A percentile compares a stretch with the other conserved stretches of the same genome.
These are phyloP conservation scores for Saccharomycopsis sp. DNA, from an alignment of 805 yeast genomes.

Conservation along the genomic window DNA sequence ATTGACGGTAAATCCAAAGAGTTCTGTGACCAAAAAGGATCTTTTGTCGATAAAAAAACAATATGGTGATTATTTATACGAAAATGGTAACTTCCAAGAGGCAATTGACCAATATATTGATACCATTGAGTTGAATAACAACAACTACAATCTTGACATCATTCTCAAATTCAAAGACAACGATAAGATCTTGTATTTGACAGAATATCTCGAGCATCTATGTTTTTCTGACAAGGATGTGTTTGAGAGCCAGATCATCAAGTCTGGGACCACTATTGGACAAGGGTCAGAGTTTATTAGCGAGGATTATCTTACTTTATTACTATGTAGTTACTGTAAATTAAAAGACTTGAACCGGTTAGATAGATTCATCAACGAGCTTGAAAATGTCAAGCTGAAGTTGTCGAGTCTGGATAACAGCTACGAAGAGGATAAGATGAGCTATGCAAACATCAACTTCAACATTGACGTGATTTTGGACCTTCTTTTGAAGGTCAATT, in stretches of 20 bases:
- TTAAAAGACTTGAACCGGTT: slow-evolving; percentile 39
- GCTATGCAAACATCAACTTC: slow-evolving; percentile 17
- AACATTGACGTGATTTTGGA: slow-evolving; percentile 17
- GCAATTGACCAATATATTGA: slow-evolving; percentile 73
- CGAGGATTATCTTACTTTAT: slow-evolving; percentile 45
- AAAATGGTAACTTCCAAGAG: slow-evolving; percentile 55
- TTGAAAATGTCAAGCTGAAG: slow-evolving; percentile 15
- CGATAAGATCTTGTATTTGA: slow-evolving; percentile 42
- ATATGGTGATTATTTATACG: slow-evolving; percentile 70
- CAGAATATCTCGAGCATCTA: slow-evolving; percentile 34
- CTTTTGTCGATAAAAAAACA: slow-evolving; percentile 41
- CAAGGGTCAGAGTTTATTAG: not conserved
- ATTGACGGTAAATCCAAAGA: slow-evolving; percentile 13
- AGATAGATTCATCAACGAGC: slow-evolving; percentile 34
- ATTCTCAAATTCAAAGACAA: slow-evolving; percentile 51
- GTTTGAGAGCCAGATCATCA: slow-evolving; percentile 34
- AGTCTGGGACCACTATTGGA: slow-evolving; percentile 23
- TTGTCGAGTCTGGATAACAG: slow-evolving; percentile 2
- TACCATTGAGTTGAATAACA: slow-evolving; percentile 33
- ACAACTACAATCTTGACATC: slow-evolving; percentile 28
- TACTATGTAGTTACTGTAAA: slow-evolving; percentile 52
- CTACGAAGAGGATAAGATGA: slow-evolving; percentile 4
- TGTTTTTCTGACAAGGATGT: slow-evolving; percentile 9
- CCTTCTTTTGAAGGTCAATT: slow-evolving; percentile 17
- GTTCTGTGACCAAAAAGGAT: slow-evolving; percentile 25